Base-by-base conservation (phyloP, 768 basidiomycete genomes). In the Lactifluus hygrophoroides region DNA sequence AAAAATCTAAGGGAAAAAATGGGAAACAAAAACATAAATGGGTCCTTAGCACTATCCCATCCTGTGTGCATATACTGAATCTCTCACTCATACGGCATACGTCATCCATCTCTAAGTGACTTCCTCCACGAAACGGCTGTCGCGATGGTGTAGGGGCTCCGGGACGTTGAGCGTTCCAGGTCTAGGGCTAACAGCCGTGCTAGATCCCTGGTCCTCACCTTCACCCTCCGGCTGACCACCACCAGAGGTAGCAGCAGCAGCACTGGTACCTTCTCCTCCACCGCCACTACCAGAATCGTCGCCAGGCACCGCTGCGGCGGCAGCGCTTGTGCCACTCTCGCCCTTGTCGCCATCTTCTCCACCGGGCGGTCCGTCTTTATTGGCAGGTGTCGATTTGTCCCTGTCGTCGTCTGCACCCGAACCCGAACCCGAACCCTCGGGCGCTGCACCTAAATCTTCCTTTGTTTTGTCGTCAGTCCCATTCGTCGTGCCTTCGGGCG, bases 121-220 rank as follows among this genome's bases (percentile, higher is more conserved):
- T n/a, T 63, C 62, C 30, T 62, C 61, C 19, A 63, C 47, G 17
- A 63, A 63, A 6, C 62, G 62, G 47, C 62, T 63, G 17, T 61
- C 51, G 8, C 62, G 62, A 37, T 55, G 30, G 5, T 19, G 50
- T 9, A 48, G 5, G 28, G 28, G 25, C n/a, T 54, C 58, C 16
- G 40, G 32, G 3, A 17, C 16, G 21, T 17, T 3, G 16, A 37
- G 35, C 14, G 37, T n/a, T 7, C 42, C 32, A 25, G 37, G 54
- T 11, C 23, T 32, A 5, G 5, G 21, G 1, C 7, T 5, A 7
- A n/a, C 14, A 14, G 14, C 8, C 10, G 38, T 38, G 38, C 38
- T 17, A n/a, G 16, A 6, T 5, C 13, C 32, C 21, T n/a, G 35
- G 10, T 19, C 38, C 3, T 27, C 50, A 2, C 5, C 25, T 5